Conservation (phyloP, 345 rosid species). For the Isatis tinctoria region DNA sequence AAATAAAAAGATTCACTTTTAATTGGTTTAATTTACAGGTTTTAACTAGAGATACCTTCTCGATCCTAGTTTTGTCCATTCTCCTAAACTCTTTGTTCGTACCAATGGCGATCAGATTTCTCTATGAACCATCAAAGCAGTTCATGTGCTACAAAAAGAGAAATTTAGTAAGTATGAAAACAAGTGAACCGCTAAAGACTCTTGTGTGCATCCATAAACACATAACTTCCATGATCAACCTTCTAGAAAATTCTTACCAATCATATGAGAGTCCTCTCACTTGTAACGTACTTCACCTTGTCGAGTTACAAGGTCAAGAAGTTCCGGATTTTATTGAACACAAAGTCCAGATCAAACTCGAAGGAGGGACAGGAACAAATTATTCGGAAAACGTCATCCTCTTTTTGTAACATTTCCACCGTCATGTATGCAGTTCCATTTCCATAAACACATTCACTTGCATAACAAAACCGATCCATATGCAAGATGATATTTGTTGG, state of each 20-base stretch:
- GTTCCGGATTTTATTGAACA: constrained; percentile 47
- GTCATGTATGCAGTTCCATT: constrained; percentile 18
- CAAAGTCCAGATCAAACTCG: constrained; percentile 30
- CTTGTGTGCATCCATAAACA: constrained; percentile 51
- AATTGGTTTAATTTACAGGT: not conserved
- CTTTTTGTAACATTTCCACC: constrained; percentile 22
- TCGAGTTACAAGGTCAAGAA: too few species aligned
- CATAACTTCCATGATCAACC: not conserved
- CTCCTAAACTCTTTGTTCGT: constrained; percentile 11
- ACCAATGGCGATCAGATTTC: constrained; percentile 9
- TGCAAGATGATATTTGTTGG: constrained; percentile 55
- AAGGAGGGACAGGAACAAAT: not conserved
- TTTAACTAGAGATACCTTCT: not conserved
- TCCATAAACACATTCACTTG: constrained; percentile 30
- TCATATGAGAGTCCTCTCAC: too few species aligned
- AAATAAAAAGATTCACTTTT: not conserved
- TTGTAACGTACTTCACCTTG: too few species aligned
- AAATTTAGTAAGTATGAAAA: constrained; percentile 27
- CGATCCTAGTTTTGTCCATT: not conserved
- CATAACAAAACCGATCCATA: constrained; percentile 26
- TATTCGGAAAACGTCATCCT: constrained; percentile 40
- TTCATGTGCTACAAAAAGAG: constrained; percentile 45
- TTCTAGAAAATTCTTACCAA: too few species aligned
- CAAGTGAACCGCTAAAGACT: constrained; percentile 31
- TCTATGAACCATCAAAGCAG: constrained; percentile 43